These are phyloP conservation scores for Mortierella antarctica DNA, from an alignment of 192 early-diverging fungal genomes.

Conservation along the genomic window DNA sequence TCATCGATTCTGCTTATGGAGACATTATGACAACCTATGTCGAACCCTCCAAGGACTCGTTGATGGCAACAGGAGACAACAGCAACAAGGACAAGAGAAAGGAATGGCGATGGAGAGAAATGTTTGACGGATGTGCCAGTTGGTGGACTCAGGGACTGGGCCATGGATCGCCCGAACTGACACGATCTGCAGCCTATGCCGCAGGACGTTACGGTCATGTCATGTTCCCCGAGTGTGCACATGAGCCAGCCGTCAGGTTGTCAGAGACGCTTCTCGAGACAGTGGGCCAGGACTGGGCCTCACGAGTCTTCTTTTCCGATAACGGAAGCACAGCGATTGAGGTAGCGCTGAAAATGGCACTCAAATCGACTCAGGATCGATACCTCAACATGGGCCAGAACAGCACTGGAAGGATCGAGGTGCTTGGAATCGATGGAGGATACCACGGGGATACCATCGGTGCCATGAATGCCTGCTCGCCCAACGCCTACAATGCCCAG, in stretches of 20 bases:
- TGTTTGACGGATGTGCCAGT: conserved; percentile 80
- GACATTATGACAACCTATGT: conserved; percentile 71
- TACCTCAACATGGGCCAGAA: conserved; percentile 43
- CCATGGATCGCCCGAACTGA: conserved; percentile 71
- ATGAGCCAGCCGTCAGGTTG: conserved; percentile 73
- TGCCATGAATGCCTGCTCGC: conserved; percentile 82
- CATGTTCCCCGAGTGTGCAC: conserved; percentile 78
- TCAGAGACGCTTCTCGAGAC: conserved; percentile 66
- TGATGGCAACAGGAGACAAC: conserved; percentile 13
- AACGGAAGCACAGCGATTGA: conserved; percentile 86
- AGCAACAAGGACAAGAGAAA: neutral
- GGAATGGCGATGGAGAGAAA: conserved; percentile 50
- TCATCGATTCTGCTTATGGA: conserved; percentile 80
- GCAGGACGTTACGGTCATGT: conserved; percentile 84
- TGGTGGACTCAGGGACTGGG: conserved; percentile 89
- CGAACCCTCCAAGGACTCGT: conserved; percentile 19
- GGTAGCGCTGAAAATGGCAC: conserved; percentile 85
- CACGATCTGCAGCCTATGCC: conserved; percentile 70
- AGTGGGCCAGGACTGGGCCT: conserved; percentile 69
- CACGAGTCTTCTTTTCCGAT: conserved; percentile 83
- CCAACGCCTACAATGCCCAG: conserved; percentile 75
- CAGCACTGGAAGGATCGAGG: conserved; percentile 52
- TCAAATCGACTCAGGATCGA: conserved; percentile 61
- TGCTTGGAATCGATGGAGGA: conserved; percentile 78
- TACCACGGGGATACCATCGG: conserved; percentile 93